Percentiles rank a stretch among this genome's conserved stretches.
Evolutionary conservation across 1,284 basidiomycete genomes (phyloP).

Genomic region (Lignosus rhinocerotis): DNA sequence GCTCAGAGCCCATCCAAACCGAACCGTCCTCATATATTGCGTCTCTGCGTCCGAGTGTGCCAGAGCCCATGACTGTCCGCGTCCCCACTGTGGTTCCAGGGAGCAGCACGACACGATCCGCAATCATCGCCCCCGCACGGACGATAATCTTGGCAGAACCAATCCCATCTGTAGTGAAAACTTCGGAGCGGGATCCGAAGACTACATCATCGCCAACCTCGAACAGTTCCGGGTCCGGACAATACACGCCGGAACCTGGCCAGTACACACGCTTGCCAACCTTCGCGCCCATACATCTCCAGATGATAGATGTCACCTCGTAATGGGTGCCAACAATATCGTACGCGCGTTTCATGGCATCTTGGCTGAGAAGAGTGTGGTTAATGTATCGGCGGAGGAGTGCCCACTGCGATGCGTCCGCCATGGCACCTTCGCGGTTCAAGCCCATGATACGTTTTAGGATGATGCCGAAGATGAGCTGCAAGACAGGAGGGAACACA

Average conservation of each 20-base stretch:
- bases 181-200: conserved; percentile 46
- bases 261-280: conserved; percentile 48
- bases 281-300: conserved; percentile 47
- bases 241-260: conserved; percentile 47
- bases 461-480: conserved; percentile 40
- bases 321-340: conserved; percentile 46
- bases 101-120: conserved; percentile 46
- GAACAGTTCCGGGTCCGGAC: conserved; percentile 46
- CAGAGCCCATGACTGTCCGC: conserved; percentile 47
- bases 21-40: conserved; percentile 43
- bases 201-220: conserved; percentile 49
- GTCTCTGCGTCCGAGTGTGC: conserved; percentile 42
- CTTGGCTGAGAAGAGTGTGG: conserved; percentile 37
- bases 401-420: conserved; percentile 33
- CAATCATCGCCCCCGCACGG: conserved; percentile 47
- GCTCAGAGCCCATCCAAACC: conserved; percentile 47
- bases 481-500: conserved; percentile 39
- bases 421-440: conserved; percentile 33
- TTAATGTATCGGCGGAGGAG: conserved; percentile 43
- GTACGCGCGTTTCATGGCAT: conserved; percentile 37
- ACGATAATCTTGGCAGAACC: conserved; percentile 42
- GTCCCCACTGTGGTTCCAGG: conserved; percentile 43
- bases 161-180: conserved; percentile 44
- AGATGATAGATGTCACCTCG: conserved; percentile 41
- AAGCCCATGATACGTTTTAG: conserved; percentile 44